Evolutionary conservation across 768 basidiomycete species (phyloP).

Genomic region (Lactarius hatsudake): DNA sequence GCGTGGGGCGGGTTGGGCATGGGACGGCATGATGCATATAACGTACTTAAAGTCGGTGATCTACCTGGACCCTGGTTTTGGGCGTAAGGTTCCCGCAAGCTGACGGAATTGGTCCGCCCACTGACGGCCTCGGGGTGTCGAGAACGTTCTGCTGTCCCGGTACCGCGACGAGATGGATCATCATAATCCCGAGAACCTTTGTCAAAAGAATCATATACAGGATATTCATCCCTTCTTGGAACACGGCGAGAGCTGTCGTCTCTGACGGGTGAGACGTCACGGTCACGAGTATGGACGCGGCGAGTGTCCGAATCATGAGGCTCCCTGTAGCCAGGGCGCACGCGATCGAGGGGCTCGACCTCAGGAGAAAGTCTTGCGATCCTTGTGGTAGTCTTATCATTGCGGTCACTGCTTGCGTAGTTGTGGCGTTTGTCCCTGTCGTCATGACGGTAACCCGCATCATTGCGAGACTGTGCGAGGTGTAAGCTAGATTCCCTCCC

Average conservation of each 20-base stretch:
- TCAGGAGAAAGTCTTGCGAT: constrained; percentile 15
- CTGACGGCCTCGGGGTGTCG: constrained; percentile 14
- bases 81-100: constrained; percentile 17
- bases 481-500: constrained; percentile 11
- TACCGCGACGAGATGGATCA: constrained; percentile 15
- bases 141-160: constrained; percentile 17
- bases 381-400: constrained; percentile 4
- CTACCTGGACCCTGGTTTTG: constrained; percentile 25
- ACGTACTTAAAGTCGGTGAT: constrained; percentile 30
- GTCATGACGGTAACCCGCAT: constrained; percentile 10
- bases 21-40: constrained; percentile 29
- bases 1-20: constrained; percentile 18
- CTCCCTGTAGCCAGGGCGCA: constrained; percentile 19
- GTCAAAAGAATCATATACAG: constrained; percentile 22
- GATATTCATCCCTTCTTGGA: constrained; percentile 21
- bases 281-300: constrained; percentile 16
- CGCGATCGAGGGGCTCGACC: constrained; percentile 15
- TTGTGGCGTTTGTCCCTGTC: constrained; percentile 16
- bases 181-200: constrained; percentile 20
- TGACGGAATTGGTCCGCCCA: constrained; percentile 14
- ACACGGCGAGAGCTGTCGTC: constrained; percentile 23
- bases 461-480: constrained; percentile 9
- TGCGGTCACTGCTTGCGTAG: constrained; percentile 12
- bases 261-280: constrained; percentile 22
- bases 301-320: constrained; percentile 14